Base-by-base conservation (phyloP, 495 filamentous ascomycete species). In the Viridothelium virens region DNA sequence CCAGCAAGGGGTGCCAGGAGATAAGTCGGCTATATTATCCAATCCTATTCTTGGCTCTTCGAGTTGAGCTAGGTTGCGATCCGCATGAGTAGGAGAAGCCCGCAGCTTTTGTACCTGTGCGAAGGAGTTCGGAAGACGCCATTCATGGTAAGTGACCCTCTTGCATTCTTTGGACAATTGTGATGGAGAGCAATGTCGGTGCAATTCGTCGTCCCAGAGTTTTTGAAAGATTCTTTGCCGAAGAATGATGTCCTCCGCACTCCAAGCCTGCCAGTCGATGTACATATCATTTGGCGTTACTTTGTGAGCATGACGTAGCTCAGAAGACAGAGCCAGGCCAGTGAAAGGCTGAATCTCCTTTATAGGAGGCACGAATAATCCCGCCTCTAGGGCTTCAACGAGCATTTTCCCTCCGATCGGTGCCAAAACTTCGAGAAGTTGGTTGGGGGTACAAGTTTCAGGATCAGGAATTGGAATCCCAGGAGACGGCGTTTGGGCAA, bases 351-450 rank as follows among this genome's bases (percentile, higher is more conserved):
- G 33, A 2, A 70, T 75, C 6, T 79, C 70, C 44, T 74, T 66
- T 2, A 84, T 66, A 4, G 89, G 89, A 2, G 86, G 86, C 0
- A 91, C 79, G 66, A 91, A 92, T 1, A 89, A 64, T 1, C 85
- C 78, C 2, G 78, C 70, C 6, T 81, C 74, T 2, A 79, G 67
- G 5, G 68, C 67, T 16, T 71, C 48, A 2, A 72, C 61, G 2
- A 79, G 71, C 67, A 78, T 67, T 36, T 71, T 44, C 2, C 68
- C 76, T 9, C 73, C 76, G 7, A 68, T 12, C 0, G 77, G 75
- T 0, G 83, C 80, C 6, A 89, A 73, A 0, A 73, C 61, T 0
- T 73, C 68, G 16, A 79, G 74, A 16, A 85, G 67, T 9, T 74
- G 67, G 7, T 65, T 64, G 25, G 75, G 76, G 0, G 69, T 75